Percentiles rank a stretch among this genome's conserved stretches.
phyloP scores from a whole-genome alignment of 2,329 filamentous ascomycete genomes.

The Penicillium vulpinum region DNA sequence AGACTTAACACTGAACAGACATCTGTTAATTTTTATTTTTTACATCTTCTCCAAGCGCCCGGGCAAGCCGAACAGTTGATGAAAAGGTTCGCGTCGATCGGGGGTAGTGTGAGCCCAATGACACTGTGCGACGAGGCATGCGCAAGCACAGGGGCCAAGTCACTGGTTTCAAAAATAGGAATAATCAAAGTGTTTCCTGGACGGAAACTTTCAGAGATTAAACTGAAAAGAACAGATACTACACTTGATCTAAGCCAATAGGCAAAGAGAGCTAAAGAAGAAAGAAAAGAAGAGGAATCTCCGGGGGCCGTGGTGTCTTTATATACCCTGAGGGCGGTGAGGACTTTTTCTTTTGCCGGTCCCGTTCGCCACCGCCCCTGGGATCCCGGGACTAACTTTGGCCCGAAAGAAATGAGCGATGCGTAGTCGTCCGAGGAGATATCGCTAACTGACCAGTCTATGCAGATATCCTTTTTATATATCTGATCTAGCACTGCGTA shows the following conservation, averaged over 20 bases:
- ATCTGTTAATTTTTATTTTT: too few relatives aligned
- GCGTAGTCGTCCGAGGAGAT: too few relatives aligned
- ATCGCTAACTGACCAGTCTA: too few relatives aligned
- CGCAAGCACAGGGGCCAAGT: background rate
- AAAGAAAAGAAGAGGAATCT: background rate
- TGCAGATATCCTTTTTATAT: background rate
- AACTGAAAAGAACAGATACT: constrained; percentile 1
- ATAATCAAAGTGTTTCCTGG: background rate
- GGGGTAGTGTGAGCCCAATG: background rate
- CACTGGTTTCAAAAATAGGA: background rate
- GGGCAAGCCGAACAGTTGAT: background rate
- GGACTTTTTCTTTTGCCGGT: background rate
- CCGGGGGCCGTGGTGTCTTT: too few relatives aligned
- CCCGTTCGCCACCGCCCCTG: too few relatives aligned
- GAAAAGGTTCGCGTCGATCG: background rate
- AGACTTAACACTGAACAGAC: too few relatives aligned
- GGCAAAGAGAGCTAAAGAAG: constrained; percentile 1
- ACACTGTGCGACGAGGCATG: background rate
- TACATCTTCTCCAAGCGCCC: background rate
- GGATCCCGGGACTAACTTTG: too few relatives aligned
- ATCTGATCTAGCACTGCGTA: too few relatives aligned
- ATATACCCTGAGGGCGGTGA: background rate
- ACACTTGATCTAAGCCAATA: constrained; percentile 3
- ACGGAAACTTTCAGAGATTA: background rate
- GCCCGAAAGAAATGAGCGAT: too few relatives aligned